Base-by-base conservation (phyloP, 108 stramenopile species). In the Halocafeteria seosinensis region DNA sequence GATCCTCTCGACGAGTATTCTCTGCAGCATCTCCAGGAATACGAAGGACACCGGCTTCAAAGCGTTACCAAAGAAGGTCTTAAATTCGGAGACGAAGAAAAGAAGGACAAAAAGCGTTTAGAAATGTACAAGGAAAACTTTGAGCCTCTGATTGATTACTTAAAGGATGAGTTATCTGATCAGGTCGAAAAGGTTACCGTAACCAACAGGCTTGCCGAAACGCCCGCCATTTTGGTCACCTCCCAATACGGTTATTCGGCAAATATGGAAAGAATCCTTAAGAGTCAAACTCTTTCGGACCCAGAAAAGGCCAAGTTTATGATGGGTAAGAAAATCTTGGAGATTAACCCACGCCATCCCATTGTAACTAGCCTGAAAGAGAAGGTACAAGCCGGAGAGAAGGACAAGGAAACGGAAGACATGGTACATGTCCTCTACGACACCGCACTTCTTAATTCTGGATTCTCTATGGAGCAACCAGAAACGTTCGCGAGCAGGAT, bases 191-290 rank as follows among this genome's bases (percentile, higher is more conserved):
- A 89, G 66, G 92, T 95, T 5, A 37, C 72, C 38, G 83, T 98
- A 47, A 89, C 89, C 3, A 77, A 88, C 64, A 88, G 94, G 58
- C 72, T 92, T 23, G 90, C 90, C 61, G 76, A 71, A 8, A 74
- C 86, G 23, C 95, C 98, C 0, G 88, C 90, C 1, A 85, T 99
- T 67, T 87, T 95, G 31, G 83, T 87, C 31, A 86, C 88, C 28
- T 70, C 81, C 8, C 88, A 92, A 59, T 95, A 82, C 73, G 93
- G 92, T 23, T 74, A 92, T 72, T 86, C 85, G 36, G 98, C 98
- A 26, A 97, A 99, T 77, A 97, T 95, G 95, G 98, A 99, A 73
- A 80, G 94, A 36, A 93, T 99, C 78, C 85, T 95, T 87, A 77
- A 87, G 63, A 87, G 93, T 23, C 98, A 99, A 75, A 88, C 98